Conservation (phyloP, 805 yeast species). For the Tetrapisispora taiwanensis region DNA sequence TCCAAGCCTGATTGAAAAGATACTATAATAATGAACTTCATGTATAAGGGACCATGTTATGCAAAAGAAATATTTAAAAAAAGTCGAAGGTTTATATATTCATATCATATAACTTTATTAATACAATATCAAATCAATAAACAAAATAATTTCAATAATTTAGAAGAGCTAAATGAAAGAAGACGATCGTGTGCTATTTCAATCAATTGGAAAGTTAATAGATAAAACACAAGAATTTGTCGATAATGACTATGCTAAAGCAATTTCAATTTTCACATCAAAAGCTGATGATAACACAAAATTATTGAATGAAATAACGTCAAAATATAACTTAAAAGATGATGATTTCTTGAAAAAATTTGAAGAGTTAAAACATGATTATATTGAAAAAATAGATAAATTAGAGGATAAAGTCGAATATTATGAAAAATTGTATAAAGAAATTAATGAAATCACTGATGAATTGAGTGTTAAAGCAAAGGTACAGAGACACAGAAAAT, state of each 20-base stretch:
- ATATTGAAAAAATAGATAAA: constrained; percentile 14
- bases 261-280: constrained; percentile 19
- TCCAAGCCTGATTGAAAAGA: too few species aligned
- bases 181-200: constrained; percentile 10
- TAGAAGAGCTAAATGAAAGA: constrained; percentile 11
- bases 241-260: constrained; percentile 21
- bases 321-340: constrained; percentile 15
- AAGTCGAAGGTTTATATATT: too few species aligned
- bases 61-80: too few species aligned
- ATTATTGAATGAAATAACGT: constrained; percentile 16
- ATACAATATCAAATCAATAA: too few species aligned
- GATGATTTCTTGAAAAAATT: constrained; percentile 21
- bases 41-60: too few species aligned
- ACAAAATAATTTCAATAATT: too few species aligned
- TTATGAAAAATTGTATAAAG: constrained; percentile 40
- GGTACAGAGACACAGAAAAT: constrained; percentile 13
- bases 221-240: constrained; percentile 18
- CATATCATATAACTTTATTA: too few species aligned
- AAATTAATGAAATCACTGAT: constrained; percentile 51
- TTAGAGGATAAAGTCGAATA: constrained; percentile 32
- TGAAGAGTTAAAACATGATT: constrained; percentile 20
- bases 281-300: constrained; percentile 16
- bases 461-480: constrained; percentile 41
- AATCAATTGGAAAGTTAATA: constrained; percentile 16
- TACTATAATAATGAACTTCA: too few species aligned